A percentile compares a stretch with the other conserved stretches of the same genome.
Evolutionary conservation across 2,329 filamentous ascomycete genomes (phyloP).

Genomic region (Aspergillus calidoustus): DNA sequence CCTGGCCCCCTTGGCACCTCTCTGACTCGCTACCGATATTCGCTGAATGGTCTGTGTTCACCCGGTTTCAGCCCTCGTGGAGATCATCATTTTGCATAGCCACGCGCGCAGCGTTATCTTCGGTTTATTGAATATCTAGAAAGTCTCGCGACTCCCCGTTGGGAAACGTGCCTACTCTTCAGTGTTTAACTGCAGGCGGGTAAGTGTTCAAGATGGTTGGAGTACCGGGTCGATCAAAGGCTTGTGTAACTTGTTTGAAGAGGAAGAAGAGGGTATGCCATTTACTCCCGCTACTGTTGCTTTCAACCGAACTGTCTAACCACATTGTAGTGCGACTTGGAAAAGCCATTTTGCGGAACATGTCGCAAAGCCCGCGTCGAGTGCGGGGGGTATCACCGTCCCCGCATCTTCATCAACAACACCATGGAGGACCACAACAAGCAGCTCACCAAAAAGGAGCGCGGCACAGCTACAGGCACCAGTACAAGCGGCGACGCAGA

Average conservation of each 20-base stretch:
- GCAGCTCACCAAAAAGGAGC: background rate
- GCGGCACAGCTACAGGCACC: background rate
- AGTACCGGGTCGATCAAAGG: conserved; percentile 17
- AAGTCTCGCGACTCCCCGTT: too few relatives aligned
- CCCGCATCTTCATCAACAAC: conserved; percentile 19
- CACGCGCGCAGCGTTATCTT: background rate
- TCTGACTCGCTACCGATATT: background rate
- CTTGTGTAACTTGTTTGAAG: conserved; percentile 16
- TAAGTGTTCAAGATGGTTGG: conserved; percentile 10
- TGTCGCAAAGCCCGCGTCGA: conserved; percentile 18
- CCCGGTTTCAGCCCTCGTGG: background rate
- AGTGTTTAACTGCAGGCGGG: background rate
- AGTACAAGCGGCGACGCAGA: background rate
- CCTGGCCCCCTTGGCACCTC: background rate
- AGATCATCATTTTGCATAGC: conserved; percentile 6
- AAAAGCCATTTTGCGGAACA: conserved; percentile 13
- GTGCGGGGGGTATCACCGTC: conserved; percentile 13
- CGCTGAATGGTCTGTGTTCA: background rate
- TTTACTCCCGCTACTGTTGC: background rate
- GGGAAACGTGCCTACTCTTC: background rate
- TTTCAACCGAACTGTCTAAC: background rate
- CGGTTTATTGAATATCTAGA: background rate
- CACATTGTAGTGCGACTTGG: conserved; percentile 7
- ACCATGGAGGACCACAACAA: conserved; percentile 8
- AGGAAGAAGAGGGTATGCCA: conserved; percentile 14